These are phyloP conservation scores for Zasmidium cellare DNA, from an alignment of 2,329 filamentous ascomycete genomes.

Conservation along the genomic window DNA sequence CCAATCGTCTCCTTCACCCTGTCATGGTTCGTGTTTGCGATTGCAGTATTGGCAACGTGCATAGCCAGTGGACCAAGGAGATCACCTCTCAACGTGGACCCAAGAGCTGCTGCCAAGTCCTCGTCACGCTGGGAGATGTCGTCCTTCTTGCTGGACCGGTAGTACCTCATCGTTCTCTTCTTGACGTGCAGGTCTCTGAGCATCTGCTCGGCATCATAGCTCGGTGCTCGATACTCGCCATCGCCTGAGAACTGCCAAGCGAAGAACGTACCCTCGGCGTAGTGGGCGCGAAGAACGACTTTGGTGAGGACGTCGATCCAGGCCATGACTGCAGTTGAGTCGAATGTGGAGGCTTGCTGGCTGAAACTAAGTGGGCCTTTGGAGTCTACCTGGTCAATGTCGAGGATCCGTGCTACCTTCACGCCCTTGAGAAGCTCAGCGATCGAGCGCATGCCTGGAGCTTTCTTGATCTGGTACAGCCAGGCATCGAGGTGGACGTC, in stretches of 20 bases:
- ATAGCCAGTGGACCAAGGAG: neutral
- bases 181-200: slow-evolving; percentile 4
- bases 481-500: slow-evolving; percentile 3
- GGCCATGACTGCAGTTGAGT: neutral
- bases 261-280: slow-evolving; percentile 4
- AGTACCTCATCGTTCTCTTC: neutral
- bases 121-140: neutral
- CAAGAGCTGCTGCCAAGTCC: neutral
- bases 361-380: neutral
- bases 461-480: slow-evolving; percentile 5
- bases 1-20: neutral
- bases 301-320: slow-evolving; percentile 9
- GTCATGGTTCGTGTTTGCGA: neutral
- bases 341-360: slow-evolving; percentile 3
- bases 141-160: neutral
- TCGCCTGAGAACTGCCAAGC: slow-evolving; percentile 10
- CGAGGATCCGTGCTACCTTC: neutral
- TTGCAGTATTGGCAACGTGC: neutral
- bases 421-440: neutral
- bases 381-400: neutral
- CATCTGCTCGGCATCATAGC: neutral
- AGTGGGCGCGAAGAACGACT: neutral
- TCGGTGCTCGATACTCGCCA: slow-evolving; percentile 8
- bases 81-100: neutral
- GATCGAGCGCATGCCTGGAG: neutral